A percentile compares a stretch with the other conserved stretches of the same genome.
These are phyloP conservation scores for Globisporangium splendens DNA, from an alignment of 352 stramenopile genomes.

Conservation along the genomic window DNA sequence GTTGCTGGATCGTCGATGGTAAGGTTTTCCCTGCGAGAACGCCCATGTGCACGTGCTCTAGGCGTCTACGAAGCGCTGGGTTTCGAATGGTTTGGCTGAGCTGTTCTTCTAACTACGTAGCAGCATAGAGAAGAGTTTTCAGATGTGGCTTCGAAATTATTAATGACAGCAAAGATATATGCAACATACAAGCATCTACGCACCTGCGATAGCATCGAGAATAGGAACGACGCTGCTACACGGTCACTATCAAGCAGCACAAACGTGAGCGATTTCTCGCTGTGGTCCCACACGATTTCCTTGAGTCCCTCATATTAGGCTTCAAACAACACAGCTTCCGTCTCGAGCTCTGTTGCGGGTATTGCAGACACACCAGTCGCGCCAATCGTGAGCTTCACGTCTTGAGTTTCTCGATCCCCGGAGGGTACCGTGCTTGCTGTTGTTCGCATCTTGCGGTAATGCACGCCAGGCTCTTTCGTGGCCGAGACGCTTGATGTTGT, in stretches of 20 bases:
- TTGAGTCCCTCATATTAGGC: slow-evolving; percentile 34
- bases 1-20: slow-evolving; percentile 68
- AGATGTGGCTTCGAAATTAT: too few species aligned
- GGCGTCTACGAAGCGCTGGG: slow-evolving; percentile 20
- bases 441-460: slow-evolving; percentile 45
- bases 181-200: background rate
- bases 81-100: slow-evolving; percentile 28
- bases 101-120: slow-evolving; percentile 35
- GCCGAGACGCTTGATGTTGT: background rate
- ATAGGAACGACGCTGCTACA: slow-evolving; percentile 35
- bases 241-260: slow-evolving; percentile 26
- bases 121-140: too few species aligned
- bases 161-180: background rate
- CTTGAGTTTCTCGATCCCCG: slow-evolving; percentile 10
- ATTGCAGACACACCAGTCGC: slow-evolving; percentile 34
- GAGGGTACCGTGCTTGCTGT: background rate
- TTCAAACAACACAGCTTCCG: slow-evolving; percentile 39
- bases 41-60: slow-evolving; percentile 61
- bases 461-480: slow-evolving; percentile 29
- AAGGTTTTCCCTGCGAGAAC: slow-evolving; percentile 57
- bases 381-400: slow-evolving; percentile 42
- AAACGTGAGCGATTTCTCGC: slow-evolving; percentile 52
- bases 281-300: slow-evolving; percentile 70
- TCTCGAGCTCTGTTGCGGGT: slow-evolving; percentile 21
- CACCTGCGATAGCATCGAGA: slow-evolving; percentile 33